A percentile compares a stretch with the other conserved stretches of the same genome.
Evolutionary conservation across 1,139 yeast species (phyloP).

Genomic region (Protomyces inouyei): DNA sequence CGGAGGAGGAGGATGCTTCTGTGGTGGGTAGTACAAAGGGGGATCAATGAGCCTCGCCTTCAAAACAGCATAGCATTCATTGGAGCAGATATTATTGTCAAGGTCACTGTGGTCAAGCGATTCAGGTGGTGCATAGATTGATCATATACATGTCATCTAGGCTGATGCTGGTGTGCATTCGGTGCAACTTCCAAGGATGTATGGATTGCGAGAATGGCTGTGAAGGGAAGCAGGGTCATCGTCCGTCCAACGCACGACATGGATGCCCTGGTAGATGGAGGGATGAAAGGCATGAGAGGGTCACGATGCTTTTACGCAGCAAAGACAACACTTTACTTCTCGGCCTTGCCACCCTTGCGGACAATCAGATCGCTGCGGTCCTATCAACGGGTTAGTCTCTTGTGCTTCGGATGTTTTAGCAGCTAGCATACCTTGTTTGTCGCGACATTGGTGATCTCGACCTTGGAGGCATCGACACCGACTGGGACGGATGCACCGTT

Average conservation of each 20-base stretch:
- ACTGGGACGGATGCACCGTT: slow-evolving; percentile 97
- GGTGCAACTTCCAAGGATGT: no score
- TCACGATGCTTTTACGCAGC: no score
- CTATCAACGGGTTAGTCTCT: not conserved
- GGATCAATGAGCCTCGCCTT: not conserved
- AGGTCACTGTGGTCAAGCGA: not conserved
- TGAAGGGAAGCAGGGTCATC: not conserved
- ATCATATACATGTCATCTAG: not conserved
- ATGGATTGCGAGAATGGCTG: no score
- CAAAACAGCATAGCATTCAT: not conserved
- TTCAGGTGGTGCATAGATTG: not conserved
- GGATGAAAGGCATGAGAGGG: no score
- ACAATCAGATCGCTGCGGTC: slow-evolving; percentile 23
- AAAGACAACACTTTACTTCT: not conserved
- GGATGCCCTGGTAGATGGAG: not conserved
- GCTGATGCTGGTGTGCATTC: not conserved
- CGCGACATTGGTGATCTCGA: slow-evolving; percentile 66
- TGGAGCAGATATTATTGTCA: not conserved
- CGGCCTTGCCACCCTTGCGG: slow-evolving; percentile 9
- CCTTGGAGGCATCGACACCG: slow-evolving; percentile 98
- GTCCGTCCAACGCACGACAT: not conserved
- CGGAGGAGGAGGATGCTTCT: slow-evolving; percentile 2
- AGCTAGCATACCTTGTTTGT: not conserved
- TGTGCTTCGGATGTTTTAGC: not conserved
- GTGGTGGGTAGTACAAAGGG: slow-evolving; percentile 6